Conservation (phyloP, 2,329 filamentous ascomycete genomes). For the Ascochyta lentis region DNA sequence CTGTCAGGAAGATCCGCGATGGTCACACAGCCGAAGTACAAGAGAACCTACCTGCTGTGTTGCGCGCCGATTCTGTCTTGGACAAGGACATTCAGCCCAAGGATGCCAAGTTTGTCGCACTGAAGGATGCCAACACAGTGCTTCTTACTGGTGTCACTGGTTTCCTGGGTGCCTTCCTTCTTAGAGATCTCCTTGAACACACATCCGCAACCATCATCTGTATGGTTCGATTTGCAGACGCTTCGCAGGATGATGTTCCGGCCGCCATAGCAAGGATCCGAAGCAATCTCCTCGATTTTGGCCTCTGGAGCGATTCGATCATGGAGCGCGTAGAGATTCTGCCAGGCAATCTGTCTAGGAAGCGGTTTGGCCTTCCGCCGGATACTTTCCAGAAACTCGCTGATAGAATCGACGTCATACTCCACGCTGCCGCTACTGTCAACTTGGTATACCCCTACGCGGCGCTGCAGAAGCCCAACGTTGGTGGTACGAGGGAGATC, state of each 20-base stretch:
- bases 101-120: conserved; percentile 60
- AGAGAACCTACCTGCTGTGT: conserved; percentile 73
- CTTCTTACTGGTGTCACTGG: conserved; percentile 78
- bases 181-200: conserved; percentile 70
- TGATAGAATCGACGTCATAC: conserved; percentile 71
- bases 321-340: conserved; percentile 80
- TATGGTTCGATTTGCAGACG: conserved; percentile 75
- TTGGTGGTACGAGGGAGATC: conserved; percentile 79
- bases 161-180: conserved; percentile 76
- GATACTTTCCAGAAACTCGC: conserved; percentile 71
- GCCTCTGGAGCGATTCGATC: conserved; percentile 77
- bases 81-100: conserved; percentile 71
- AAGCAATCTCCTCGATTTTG: conserved; percentile 77
- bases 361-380: conserved; percentile 70
- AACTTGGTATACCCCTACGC: conserved; percentile 80
- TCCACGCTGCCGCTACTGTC: conserved; percentile 79
- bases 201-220: conserved; percentile 75
- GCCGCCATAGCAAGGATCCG: conserved; percentile 75
- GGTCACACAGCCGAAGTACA: conserved; percentile 77
- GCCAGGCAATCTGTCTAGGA: conserved; percentile 73
- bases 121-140: conserved; percentile 72
- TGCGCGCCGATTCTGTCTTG: conserved; percentile 70
- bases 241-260: conserved; percentile 67
- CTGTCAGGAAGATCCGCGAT: conserved; percentile 73
- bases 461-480: conserved; percentile 74